A percentile compares a stretch with the other conserved stretches of the same genome.
These are phyloP conservation scores for Aspergillus udagawae DNA, from an alignment of 2,329 filamentous ascomycete genomes.

Conservation along the genomic window DNA sequence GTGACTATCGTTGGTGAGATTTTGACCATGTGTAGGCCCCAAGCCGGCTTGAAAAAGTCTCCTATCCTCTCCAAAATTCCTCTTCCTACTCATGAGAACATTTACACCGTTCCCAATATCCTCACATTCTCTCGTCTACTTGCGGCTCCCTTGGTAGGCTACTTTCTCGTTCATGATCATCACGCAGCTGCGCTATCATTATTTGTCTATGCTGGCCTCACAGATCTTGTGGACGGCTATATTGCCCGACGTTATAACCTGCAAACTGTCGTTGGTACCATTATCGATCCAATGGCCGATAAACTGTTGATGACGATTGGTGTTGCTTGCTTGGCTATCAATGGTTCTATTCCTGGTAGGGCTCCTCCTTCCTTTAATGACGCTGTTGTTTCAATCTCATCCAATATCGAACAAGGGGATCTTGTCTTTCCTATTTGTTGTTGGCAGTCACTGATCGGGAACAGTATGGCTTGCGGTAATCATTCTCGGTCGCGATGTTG, in stretches of 20 bases:
- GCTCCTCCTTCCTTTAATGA: constrained; percentile 8
- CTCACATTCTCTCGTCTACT: constrained; percentile 82
- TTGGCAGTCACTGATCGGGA: not conserved
- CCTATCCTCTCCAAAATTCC: constrained; percentile 31
- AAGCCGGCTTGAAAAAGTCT: constrained; percentile 23
- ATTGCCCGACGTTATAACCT: constrained; percentile 84
- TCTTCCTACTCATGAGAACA: constrained; percentile 67
- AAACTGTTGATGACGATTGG: constrained; percentile 93
- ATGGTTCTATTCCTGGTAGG: constrained; percentile 75
- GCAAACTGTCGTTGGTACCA: constrained; percentile 88
- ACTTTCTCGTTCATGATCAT: constrained; percentile 79
- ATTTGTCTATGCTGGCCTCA: constrained; percentile 89
- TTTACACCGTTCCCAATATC: constrained; percentile 94
- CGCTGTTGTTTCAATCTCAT: constrained; percentile 1
- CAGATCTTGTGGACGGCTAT: constrained; percentile 89
- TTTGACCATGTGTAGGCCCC: constrained; percentile 15
- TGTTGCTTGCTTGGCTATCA: constrained; percentile 77
- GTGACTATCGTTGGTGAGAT: not conserved
- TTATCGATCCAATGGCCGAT: constrained; percentile 96
- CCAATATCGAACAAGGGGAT: not conserved
- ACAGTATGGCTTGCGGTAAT: constrained; percentile 81
- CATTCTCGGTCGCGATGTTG: constrained; percentile 84
- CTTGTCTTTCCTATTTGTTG: not conserved
- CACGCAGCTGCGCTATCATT: constrained; percentile 74
- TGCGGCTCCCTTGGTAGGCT: constrained; percentile 80